These are phyloP conservation scores for Thecaphora frezii DNA, from an alignment of 1,284 basidiomycete genomes.

Conservation along the genomic window DNA sequence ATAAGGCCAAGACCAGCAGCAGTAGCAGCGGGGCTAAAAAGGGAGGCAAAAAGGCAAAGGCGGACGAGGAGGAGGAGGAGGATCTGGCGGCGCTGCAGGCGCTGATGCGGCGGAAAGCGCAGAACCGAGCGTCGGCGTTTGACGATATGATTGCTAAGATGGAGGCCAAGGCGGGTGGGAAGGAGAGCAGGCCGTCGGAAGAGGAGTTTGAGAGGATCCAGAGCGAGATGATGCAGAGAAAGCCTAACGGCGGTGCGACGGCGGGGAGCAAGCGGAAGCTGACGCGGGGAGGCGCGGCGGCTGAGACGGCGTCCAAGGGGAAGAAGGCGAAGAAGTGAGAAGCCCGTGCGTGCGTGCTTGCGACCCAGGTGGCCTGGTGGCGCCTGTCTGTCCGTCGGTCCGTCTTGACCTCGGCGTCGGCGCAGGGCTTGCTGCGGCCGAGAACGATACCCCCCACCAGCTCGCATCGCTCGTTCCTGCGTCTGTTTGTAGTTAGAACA, in stretches of 20 bases:
- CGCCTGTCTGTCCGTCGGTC: no score
- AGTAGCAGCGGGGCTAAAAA: no score
- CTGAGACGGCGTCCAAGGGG: not conserved
- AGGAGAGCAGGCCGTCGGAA: conserved; percentile 30
- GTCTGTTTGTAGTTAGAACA: no score
- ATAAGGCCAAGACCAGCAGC: conserved; percentile 16
- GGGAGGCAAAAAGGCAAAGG: conserved; percentile 3
- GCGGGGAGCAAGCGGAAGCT: no score
- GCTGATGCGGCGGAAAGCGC: conserved; percentile 39
- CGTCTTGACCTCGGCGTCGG: no score
- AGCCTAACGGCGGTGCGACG: not conserved
- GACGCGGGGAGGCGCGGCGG: not conserved
- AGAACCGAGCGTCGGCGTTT: conserved; percentile 34
- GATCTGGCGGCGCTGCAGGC: conserved; percentile 39
- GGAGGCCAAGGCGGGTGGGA: conserved; percentile 40
- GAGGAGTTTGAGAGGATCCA: conserved; percentile 42
- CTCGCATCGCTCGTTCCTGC: no score
- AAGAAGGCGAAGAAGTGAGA: not conserved
- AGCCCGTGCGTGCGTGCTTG: no score
- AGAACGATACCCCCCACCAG: no score
- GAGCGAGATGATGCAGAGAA: not conserved
- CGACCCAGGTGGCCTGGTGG: no score
- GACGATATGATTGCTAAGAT: conserved; percentile 49
- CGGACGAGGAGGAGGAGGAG: conserved; percentile 14
- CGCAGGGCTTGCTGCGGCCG: no score